Evolutionary conservation across 225 moss, liverwort and hornwort species (phyloP), one percentile per base, ranked within the genome.

Genomic region (Marchantia polymorpha): DNA sequence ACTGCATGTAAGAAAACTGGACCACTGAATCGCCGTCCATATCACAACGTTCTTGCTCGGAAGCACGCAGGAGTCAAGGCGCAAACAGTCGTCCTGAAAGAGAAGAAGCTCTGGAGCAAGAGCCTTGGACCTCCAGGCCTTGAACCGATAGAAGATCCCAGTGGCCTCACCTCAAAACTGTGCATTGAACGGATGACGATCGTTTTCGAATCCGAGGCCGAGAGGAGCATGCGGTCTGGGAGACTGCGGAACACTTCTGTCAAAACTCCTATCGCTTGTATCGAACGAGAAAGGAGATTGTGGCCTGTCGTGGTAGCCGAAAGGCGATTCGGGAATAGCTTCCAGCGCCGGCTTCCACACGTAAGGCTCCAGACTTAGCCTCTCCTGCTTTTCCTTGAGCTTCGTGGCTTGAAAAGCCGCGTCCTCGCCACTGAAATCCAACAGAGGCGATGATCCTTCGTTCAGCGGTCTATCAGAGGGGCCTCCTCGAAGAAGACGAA

Each of bases 211-310:
- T 4, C 76, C 76, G 7, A 76, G 46, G 4, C 78, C 78, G 10
- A 78, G 49, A 51, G 78, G 64, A 52, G 25, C 23, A 9, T 26
- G 27, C 9, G 78, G 27, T 39, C 58, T 76, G n/a, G 76, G 76
- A 58, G 76, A 76, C 14, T 58, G 76, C 12, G 29, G 76, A 60
- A 60, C 30, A 61, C 55, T 60, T 39, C 14, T 52, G 0, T 50
- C 25, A 54, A 26, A 54, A 54, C 54, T 27, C 13, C 48, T 49
- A 22, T 72, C 72, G 0, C 16, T 48, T 13, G 1, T 26, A 29
- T 78, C 78, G 52, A 78, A 78, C 10, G 79, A 56, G 71, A 79
- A 79, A 6, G 79, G 79, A 16, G 79, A 79, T 69, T 69, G 79
- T 27, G 79, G 79, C 79, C 71, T 79, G 23, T 79, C 79, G 50